These are phyloP conservation scores for Fusarium setosum DNA, from an alignment of 2,329 filamentous ascomycete species.

Conservation along the genomic window DNA sequence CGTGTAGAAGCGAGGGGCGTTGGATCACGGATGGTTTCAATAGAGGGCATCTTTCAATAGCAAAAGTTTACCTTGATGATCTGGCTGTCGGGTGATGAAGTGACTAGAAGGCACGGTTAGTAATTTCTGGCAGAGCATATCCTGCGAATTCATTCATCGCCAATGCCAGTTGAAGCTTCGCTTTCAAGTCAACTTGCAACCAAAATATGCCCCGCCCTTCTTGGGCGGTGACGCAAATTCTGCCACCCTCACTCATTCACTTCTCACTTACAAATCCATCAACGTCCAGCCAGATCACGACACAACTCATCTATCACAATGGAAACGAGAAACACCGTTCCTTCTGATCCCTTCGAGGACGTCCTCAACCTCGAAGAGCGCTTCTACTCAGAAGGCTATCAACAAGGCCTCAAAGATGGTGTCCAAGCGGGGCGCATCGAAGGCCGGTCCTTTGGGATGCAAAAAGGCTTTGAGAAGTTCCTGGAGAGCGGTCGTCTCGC, in stretches of 20 bases:
- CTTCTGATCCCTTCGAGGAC: conserved; percentile 65
- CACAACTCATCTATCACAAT: conserved; percentile 7
- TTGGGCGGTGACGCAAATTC: conserved; percentile 45
- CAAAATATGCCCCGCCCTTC: conserved; percentile 40
- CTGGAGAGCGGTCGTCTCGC: conserved; percentile 81
- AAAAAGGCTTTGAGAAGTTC: conserved; percentile 95
- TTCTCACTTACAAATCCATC: conserved; percentile 37
- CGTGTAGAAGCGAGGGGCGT: conserved; percentile 23
- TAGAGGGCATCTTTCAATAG: conserved; percentile 21
- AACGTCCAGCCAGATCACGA: not conserved
- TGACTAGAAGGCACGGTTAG: not conserved
- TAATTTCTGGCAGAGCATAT: not conserved
- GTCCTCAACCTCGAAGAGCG: conserved; percentile 70
- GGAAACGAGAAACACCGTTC: conserved; percentile 37
- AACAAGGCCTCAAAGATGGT: conserved; percentile 80
- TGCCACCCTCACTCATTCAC: conserved; percentile 32
- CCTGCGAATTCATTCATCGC: not conserved
- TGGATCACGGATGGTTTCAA: conserved; percentile 13
- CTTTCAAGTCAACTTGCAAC: too few species aligned
- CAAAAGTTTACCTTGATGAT: not conserved
- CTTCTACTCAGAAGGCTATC: conserved; percentile 87
- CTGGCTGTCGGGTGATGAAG: not conserved
- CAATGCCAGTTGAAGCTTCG: too few species aligned
- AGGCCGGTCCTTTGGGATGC: conserved; percentile 89
- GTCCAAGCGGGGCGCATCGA: conserved; percentile 82